Conservation (phyloP, 2,329 filamentous ascomycete species). For the Capronia americana region DNA sequence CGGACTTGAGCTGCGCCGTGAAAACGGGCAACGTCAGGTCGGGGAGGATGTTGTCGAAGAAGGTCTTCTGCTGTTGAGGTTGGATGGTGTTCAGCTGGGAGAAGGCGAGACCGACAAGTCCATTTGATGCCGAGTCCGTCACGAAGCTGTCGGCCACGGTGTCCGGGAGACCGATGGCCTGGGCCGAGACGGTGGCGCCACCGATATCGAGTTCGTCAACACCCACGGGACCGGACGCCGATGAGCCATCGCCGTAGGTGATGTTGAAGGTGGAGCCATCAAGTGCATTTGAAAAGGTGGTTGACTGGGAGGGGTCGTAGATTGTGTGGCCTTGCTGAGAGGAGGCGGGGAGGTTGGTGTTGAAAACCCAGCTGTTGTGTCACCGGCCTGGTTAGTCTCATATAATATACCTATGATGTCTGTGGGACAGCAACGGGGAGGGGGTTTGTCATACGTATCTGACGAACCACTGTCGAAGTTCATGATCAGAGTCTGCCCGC, state of each 20-base stretch:
- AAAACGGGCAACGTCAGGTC: constrained; percentile 70
- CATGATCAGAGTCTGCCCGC: constrained; percentile 71
- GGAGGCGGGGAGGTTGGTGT: constrained; percentile 59
- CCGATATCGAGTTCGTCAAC: constrained; percentile 72
- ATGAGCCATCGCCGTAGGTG: constrained; percentile 72
- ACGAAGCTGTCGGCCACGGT: constrained; percentile 65
- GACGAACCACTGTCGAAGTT: constrained; percentile 79
- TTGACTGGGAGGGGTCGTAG: constrained; percentile 61
- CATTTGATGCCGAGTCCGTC: constrained; percentile 66
- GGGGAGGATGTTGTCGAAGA: constrained; percentile 73
- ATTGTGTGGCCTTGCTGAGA: constrained; percentile 60
- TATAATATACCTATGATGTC: constrained; percentile 1
- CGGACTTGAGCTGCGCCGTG: constrained; percentile 70
- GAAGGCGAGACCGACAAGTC: constrained; percentile 73
- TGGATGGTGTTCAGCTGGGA: constrained; percentile 68
- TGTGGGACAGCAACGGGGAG: constrained; percentile 4
- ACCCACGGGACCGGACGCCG: constrained; percentile 67
- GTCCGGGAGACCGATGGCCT: constrained; percentile 72
- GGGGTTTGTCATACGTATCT: constrained; percentile 62
- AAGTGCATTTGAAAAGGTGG: constrained; percentile 55
- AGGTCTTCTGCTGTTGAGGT: constrained; percentile 70
- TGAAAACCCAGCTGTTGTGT: constrained; percentile 69
- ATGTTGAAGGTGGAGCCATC: constrained; percentile 65
- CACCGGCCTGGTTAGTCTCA: constrained; percentile 14
- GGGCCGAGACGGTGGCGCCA: constrained; percentile 64